phyloP scores from a whole-genome alignment of 345 rosid species.

The Conringia planisiliqua region DNA sequence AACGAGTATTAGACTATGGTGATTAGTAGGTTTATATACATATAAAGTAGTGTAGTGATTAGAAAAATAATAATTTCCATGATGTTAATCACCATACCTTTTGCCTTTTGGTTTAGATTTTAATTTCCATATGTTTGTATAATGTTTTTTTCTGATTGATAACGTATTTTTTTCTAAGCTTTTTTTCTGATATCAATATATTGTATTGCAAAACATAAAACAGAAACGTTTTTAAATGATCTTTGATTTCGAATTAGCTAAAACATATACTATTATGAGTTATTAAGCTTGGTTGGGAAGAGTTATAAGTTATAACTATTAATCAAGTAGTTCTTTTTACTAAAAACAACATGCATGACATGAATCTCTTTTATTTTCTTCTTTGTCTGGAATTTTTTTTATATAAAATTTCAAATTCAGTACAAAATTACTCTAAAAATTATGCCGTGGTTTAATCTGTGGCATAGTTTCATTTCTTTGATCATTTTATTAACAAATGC shows the following conservation, averaged over 20 bases:
- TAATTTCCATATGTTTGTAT: no score
- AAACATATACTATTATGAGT: not conserved
- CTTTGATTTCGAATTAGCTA: not conserved
- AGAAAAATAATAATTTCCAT: not conserved
- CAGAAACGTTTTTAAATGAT: no score
- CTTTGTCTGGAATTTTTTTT: not conserved
- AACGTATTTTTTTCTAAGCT: no score
- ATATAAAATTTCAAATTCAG: no score
- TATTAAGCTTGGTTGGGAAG: not conserved
- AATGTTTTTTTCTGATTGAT: no score
- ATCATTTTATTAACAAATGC: no score
- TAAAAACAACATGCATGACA: not conserved
- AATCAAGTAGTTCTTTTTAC: not conserved
- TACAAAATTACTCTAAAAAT: no score
- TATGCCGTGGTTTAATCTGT: not conserved
- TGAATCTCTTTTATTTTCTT: not conserved
- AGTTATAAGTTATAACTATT: no score
- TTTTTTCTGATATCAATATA: no score
- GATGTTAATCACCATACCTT: not conserved
- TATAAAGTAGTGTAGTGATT: not conserved
- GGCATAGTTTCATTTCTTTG: not conserved
- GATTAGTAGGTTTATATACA: not conserved
- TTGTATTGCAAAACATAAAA: no score
- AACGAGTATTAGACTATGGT: no score
- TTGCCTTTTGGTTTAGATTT: no score